Conservation (phyloP, 805 yeast species). For the Lachancea mirantina region DNA sequence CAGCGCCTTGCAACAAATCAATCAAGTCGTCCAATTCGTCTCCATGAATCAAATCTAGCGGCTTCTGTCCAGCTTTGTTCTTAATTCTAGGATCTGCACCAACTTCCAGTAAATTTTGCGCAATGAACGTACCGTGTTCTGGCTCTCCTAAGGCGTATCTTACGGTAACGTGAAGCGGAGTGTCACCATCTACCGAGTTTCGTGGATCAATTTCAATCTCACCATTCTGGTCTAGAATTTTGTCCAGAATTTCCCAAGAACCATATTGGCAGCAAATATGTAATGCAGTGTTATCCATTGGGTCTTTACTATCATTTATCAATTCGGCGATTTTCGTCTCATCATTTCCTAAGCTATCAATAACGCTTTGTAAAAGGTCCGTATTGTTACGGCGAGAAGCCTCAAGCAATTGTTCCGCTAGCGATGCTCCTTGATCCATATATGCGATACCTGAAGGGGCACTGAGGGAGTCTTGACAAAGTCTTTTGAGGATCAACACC, state of each 20-base stretch:
- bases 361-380: conserved; percentile 57
- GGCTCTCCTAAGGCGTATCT: conserved; percentile 71
- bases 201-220: conserved; percentile 86
- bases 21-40: conserved; percentile 49
- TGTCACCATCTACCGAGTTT: conserved; percentile 66
- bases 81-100: conserved; percentile 73
- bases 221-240: conserved; percentile 66
- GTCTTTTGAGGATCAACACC: too few relatives aligned
- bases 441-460: neutral
- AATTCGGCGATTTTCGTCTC: conserved; percentile 35
- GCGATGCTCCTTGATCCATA: conserved; percentile 60
- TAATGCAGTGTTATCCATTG: conserved; percentile 72
- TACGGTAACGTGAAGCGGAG: conserved; percentile 86
- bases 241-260: conserved; percentile 77
- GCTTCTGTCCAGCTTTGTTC: conserved; percentile 61
- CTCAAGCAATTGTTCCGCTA: conserved; percentile 73
- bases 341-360: conserved; percentile 36
- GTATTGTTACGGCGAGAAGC: conserved; percentile 83
- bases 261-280: conserved; percentile 82
- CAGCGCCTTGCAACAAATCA: conserved; percentile 72
- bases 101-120: conserved; percentile 79
- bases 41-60: conserved; percentile 59
- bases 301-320: conserved; percentile 64
- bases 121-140: conserved; percentile 72
- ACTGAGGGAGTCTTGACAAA: too few relatives aligned